phyloP scores from a whole-genome alignment of 1,284 basidiomycete genomes.

The Cutaneotrichosporon sp. region DNA sequence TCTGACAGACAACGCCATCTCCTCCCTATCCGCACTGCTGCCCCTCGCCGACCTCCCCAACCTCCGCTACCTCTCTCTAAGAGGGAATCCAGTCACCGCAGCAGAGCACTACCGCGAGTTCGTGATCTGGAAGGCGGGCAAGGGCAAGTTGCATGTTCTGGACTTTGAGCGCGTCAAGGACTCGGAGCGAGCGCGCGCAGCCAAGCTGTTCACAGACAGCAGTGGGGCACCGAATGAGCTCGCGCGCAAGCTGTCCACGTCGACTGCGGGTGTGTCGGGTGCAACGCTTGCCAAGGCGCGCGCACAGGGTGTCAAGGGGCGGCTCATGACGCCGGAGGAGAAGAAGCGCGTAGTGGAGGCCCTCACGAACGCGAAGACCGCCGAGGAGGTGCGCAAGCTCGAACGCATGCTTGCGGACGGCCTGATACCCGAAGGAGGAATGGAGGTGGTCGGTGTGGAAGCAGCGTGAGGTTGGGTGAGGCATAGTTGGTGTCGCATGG shows the following conservation, averaged over 20 bases:
- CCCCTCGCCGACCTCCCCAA: conserved; percentile 72
- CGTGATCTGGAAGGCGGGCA: conserved; percentile 55
- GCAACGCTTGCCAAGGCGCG: conserved; percentile 45
- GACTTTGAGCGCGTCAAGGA: conserved; percentile 96
- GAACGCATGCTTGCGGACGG: conserved; percentile 85
- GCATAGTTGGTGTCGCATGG: background rate
- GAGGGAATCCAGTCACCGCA: conserved; percentile 87
- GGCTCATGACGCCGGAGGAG: conserved; percentile 88
- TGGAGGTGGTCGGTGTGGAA: background rate
- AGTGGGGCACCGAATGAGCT: conserved; percentile 69
- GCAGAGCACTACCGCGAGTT: conserved; percentile 97
- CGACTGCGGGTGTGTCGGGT: conserved; percentile 64
- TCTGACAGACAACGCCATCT: conserved; percentile 54
- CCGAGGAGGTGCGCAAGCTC: conserved; percentile 82
- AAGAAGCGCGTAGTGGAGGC: conserved; percentile 82
- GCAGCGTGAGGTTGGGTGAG: background rate
- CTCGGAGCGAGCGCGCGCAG: conserved; percentile 71
- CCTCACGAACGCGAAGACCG: conserved; percentile 80
- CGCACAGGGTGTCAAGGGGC: conserved; percentile 50
- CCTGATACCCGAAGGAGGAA: conserved; percentile 59
- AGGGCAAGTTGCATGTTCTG: conserved; percentile 70
- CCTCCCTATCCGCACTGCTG: conserved; percentile 72
- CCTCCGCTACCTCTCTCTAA: conserved; percentile 74
- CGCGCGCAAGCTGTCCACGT: conserved; percentile 67
- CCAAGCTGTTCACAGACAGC: conserved; percentile 71